phyloP scores from a whole-genome alignment of 495 filamentous ascomycete species.

The Amphirosellinia nigrospora region DNA sequence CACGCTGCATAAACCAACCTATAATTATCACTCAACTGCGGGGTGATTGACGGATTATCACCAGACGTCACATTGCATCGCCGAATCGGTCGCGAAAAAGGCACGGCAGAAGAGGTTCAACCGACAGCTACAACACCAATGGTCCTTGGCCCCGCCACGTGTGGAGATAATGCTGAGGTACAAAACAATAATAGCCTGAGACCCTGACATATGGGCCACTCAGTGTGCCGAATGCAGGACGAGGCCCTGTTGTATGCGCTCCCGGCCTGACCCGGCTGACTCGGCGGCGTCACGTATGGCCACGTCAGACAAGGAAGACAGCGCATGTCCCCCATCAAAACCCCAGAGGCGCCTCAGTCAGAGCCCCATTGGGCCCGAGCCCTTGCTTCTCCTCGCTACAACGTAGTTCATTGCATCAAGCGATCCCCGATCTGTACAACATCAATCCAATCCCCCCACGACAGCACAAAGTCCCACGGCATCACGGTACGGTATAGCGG shows the following conservation, averaged over 20 bases:
- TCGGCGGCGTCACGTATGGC: slow-evolving; percentile 25
- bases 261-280: slow-evolving; percentile 27
- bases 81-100: slow-evolving; percentile 3
- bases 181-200: slow-evolving; percentile 16
- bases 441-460: slow-evolving; percentile 26
- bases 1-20: slow-evolving; percentile 20
- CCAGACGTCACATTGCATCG: slow-evolving; percentile 15
- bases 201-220: slow-evolving; percentile 21
- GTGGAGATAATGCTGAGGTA: slow-evolving; percentile 7
- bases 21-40: slow-evolving; percentile 6
- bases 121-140: slow-evolving; percentile 8
- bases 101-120: slow-evolving; percentile 4
- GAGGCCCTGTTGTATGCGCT: slow-evolving; percentile 20
- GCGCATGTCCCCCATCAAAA: slow-evolving; percentile 27
- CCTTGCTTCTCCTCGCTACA: slow-evolving; percentile 16
- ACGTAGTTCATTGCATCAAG: slow-evolving; percentile 19
- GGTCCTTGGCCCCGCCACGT: slow-evolving; percentile 28
- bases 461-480: slow-evolving; percentile 22
- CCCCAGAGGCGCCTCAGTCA: slow-evolving; percentile 21
- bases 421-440: slow-evolving; percentile 27
- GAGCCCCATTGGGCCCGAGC: slow-evolving; percentile 16
- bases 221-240: neutral
- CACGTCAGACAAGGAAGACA: slow-evolving; percentile 29
- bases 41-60: slow-evolving; percentile 14
- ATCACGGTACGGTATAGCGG: slow-evolving; percentile 27